phyloP scores from a whole-genome alignment of 345 rosid genomes.

The Dovyalis caffra region DNA sequence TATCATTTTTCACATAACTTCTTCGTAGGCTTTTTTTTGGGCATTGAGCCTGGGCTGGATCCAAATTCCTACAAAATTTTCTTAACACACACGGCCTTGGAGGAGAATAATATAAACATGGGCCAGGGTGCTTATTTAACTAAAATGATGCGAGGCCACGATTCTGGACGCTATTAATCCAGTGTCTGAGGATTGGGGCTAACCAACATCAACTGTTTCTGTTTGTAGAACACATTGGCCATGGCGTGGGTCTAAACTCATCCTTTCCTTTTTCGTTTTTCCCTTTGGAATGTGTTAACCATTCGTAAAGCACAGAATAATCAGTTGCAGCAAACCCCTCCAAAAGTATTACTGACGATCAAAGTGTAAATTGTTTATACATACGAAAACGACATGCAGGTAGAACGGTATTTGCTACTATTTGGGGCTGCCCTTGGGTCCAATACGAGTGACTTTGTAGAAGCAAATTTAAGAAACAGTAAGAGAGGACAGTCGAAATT shows the following conservation, averaged over 20 bases:
- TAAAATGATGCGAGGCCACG: not conserved
- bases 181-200: not conserved
- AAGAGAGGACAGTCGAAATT: too few relatives aligned
- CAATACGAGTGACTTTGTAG: too few relatives aligned
- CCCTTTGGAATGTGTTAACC: too few relatives aligned
- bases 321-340: too few relatives aligned
- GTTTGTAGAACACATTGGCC: not conserved
- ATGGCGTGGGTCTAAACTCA: too few relatives aligned
- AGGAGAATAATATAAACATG: not conserved
- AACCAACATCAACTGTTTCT: not conserved
- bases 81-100: not conserved
- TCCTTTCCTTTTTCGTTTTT: not conserved
- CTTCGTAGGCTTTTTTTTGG: not conserved
- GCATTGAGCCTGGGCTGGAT: not conserved
- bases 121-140: not conserved
- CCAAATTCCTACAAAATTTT: not conserved
- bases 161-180: not conserved
- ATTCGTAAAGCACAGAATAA: too few relatives aligned
- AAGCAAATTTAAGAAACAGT: too few relatives aligned
- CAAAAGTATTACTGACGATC: too few relatives aligned
- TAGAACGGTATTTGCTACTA: too few relatives aligned
- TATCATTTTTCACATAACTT: not conserved
- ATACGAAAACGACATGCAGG: too few relatives aligned
- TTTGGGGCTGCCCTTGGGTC: too few relatives aligned
- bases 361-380: too few relatives aligned